Evolutionary conservation across 495 filamentous ascomycete genomes (phyloP).

Genomic region (Neurospora hispaniola): DNA sequence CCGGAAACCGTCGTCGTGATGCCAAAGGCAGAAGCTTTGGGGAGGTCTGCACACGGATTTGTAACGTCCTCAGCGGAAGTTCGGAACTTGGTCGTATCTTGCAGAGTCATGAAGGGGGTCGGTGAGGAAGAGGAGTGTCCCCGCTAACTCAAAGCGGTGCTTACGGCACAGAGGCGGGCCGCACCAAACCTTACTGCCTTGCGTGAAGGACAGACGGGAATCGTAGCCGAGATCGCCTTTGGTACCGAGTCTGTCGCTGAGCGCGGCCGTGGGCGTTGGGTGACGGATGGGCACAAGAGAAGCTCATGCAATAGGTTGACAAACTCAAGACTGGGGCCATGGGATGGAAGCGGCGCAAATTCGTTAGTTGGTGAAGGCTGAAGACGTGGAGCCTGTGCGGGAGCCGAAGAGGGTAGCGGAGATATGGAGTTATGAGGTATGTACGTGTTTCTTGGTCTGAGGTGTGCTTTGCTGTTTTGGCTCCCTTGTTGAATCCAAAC

Average conservation of each 20-base stretch:
- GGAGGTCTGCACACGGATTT: slow-evolving; percentile 2
- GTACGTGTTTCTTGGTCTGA: background rate
- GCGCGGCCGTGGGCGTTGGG: background rate
- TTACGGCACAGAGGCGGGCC: background rate
- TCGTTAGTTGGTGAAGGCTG: background rate
- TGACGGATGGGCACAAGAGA: background rate
- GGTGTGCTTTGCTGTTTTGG: background rate
- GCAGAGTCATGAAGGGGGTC: slow-evolving; percentile 15
- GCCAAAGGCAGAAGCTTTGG: slow-evolving; percentile 2
- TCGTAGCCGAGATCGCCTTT: background rate
- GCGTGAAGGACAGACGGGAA: background rate
- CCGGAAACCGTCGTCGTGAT: background rate
- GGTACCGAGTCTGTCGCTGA: background rate
- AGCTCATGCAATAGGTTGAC: slow-evolving; percentile 1
- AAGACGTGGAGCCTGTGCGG: slow-evolving; percentile 1
- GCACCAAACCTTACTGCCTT: background rate
- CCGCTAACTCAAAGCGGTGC: background rate
- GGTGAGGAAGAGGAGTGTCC: background rate
- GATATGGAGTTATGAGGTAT: background rate
- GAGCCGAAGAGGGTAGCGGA: background rate
- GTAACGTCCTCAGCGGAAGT: slow-evolving; percentile 6
- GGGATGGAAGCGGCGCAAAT: slow-evolving; percentile 1
- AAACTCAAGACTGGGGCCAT: slow-evolving; percentile 10
- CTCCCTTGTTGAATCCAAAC: background rate
- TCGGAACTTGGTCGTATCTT: slow-evolving; percentile 6